Evolutionary conservation across 805 yeast genomes (phyloP).

Genomic region (Pichia cabralensis): DNA sequence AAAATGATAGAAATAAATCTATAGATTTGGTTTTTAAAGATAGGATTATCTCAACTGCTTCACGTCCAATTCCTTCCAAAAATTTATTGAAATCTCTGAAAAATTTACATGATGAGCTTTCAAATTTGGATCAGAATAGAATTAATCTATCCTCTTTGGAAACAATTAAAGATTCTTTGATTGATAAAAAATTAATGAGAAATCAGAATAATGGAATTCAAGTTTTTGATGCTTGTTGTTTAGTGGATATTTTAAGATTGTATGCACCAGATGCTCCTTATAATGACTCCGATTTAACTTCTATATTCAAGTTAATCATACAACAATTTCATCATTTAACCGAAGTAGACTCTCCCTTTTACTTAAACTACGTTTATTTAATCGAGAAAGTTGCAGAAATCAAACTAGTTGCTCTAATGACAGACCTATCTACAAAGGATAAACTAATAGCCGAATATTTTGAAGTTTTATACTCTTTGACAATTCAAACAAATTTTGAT

Average conservation of each 20-base stretch:
- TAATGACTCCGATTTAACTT: slow-evolving; percentile 50
- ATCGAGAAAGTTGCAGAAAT: slow-evolving; percentile 65
- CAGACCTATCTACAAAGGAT: slow-evolving; percentile 62
- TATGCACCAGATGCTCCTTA: slow-evolving; percentile 90
- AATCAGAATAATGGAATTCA: slow-evolving; percentile 63
- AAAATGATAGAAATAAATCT: too few relatives aligned
- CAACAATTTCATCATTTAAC: slow-evolving; percentile 47
- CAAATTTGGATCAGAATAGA: slow-evolving; percentile 50
- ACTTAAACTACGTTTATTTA: slow-evolving; percentile 52
- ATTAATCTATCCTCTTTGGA: slow-evolving; percentile 38
- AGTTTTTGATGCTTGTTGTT: slow-evolving; percentile 59
- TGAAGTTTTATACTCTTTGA: slow-evolving; percentile 47
- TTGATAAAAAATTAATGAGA: slow-evolving; percentile 46
- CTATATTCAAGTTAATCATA: slow-evolving; percentile 57
- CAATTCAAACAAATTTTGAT: slow-evolving; percentile 31
- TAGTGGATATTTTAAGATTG: slow-evolving; percentile 65
- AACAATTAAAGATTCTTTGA: slow-evolving; percentile 39
- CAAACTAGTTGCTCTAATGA: slow-evolving; percentile 34
- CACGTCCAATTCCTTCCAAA: slow-evolving; percentile 48
- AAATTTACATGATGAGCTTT: slow-evolving; percentile 51
- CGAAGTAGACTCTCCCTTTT: slow-evolving; percentile 46
- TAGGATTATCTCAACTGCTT: slow-evolving; percentile 43
- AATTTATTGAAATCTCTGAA: slow-evolving; percentile 51
- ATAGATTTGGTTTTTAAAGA: too few relatives aligned
- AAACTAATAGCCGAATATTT: slow-evolving; percentile 47